Conservation (phyloP, 148 eudicot genomes). For the Rhododendron simsii region DNA sequence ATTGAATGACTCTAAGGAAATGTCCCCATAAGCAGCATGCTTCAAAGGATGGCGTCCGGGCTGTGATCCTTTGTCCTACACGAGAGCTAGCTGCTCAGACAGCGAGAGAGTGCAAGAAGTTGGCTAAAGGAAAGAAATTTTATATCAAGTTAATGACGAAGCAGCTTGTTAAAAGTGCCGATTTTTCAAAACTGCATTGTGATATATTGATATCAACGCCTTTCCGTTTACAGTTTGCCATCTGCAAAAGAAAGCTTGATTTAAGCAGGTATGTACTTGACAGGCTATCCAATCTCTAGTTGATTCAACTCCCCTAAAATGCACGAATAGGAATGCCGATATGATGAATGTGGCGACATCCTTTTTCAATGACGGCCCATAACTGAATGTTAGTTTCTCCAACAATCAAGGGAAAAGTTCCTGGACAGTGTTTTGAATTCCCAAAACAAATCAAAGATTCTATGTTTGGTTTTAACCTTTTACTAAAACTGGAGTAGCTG, state of each 20-base stretch:
- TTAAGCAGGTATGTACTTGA: conserved; percentile 54
- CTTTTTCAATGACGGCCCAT: background rate
- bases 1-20: conserved; percentile 12
- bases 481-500: background rate
- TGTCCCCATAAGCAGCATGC: conserved; percentile 43
- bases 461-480: background rate
- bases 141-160: conserved; percentile 78
- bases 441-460: background rate
- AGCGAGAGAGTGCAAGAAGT: conserved; percentile 81
- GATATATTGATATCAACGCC: conserved; percentile 91
- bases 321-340: background rate
- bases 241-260: conserved; percentile 77
- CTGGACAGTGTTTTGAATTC: background rate
- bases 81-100: conserved; percentile 97
- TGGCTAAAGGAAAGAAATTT: conserved; percentile 77
- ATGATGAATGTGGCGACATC: background rate
- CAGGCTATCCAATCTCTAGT: background rate
- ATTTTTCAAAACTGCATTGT: conserved; percentile 77
- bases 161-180: conserved; percentile 64
- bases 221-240: conserved; percentile 61
- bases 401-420: background rate
- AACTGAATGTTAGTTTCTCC: background rate
- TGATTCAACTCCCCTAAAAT: background rate
- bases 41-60: conserved; percentile 66
- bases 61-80: conserved; percentile 83